Conservation (phyloP, 306 rosid species). For the Cucumis sativus region Cucumber_9930_V3 NC_026661.2:1622501-1623000, state of each 20-base stretch:
- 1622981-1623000: constrained; percentile 42
- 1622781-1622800: constrained; percentile 32
- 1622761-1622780: constrained; percentile 18
- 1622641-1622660: not conserved
- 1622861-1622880: constrained; percentile 77
- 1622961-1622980: constrained; percentile 28
- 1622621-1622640: not conserved
- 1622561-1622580: not conserved
- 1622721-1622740: not conserved
- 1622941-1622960: constrained; percentile 46
- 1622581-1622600: not conserved
- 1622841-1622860: constrained; percentile 49
- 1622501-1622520: not conserved
- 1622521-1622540: not conserved
- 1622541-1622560: not conserved
- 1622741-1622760: not conserved
- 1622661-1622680: not conserved
- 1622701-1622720: not conserved
- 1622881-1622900: constrained; percentile 90
- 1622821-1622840: constrained; percentile 71
- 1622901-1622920: constrained; percentile 85
- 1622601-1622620: not conserved
- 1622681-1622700: not conserved
- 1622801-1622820: constrained; percentile 31
- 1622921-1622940: constrained; percentile 99